Evolutionary conservation across 495 filamentous ascomycete genomes (phyloP).

Genomic region (Podospora bellae-mahoneyi): DNA sequence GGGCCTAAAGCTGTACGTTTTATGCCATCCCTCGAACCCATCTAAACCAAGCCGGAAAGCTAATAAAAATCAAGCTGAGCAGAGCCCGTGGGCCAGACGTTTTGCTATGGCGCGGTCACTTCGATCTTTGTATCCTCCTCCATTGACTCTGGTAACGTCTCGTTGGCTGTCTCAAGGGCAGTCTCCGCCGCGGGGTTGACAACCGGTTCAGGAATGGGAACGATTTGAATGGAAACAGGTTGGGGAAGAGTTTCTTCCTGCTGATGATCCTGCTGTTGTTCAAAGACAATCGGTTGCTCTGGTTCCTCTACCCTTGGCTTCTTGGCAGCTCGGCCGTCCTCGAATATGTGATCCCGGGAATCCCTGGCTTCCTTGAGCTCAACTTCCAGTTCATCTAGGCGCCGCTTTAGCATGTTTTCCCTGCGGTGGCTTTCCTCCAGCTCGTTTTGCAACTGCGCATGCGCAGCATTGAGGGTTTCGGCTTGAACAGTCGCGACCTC

Average conservation of each 20-base stretch:
- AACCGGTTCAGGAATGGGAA: background rate
- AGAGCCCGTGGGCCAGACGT: background rate
- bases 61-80: background rate
- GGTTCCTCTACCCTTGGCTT: slow-evolving; percentile 36
- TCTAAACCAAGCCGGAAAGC: background rate
- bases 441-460: slow-evolving; percentile 51
- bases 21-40: background rate
- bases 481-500: slow-evolving; percentile 25
- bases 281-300: slow-evolving; percentile 1
- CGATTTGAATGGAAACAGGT: background rate
- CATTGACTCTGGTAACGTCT: background rate
- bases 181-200: background rate
- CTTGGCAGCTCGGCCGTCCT: slow-evolving; percentile 39
- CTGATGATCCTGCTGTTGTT: slow-evolving; percentile 9
- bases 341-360: slow-evolving; percentile 26
- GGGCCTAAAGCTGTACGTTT: background rate
- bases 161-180: background rate
- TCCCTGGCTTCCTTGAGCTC: slow-evolving; percentile 45
- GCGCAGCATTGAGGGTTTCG: slow-evolving; percentile 42
- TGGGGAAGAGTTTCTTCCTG: slow-evolving; percentile 2
- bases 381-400: slow-evolving; percentile 74
- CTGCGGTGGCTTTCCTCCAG: slow-evolving; percentile 72
- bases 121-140: background rate
- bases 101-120: background rate
- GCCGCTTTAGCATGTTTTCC: slow-evolving; percentile 78